These are phyloP conservation scores for Bipolaris victoriae DNA, from an alignment of 2,329 filamentous ascomycete genomes.

Conservation along the genomic window DNA sequence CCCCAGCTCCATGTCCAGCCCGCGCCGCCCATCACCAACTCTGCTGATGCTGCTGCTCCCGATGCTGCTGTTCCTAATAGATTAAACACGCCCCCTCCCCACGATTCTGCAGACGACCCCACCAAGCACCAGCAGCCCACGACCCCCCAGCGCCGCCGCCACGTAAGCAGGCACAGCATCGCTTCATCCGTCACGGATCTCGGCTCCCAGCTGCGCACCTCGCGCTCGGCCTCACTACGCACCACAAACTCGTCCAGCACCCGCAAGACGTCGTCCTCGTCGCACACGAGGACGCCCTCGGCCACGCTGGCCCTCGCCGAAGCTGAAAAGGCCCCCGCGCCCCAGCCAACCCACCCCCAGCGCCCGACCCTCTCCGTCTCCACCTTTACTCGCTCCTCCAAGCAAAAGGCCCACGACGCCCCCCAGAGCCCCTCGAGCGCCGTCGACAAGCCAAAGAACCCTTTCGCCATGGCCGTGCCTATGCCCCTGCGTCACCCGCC, in stretches of 20 bases:
- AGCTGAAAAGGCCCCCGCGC: constrained; percentile 39
- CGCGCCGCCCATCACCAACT: constrained; percentile 1
- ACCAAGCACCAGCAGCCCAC: constrained; percentile 27
- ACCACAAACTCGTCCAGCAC: constrained; percentile 43
- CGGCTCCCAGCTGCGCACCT: constrained; percentile 48
- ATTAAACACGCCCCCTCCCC: constrained; percentile 15
- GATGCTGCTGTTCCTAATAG: not conserved
- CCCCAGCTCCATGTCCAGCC: constrained; percentile 16
- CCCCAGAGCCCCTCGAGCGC: constrained; percentile 39
- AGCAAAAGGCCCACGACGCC: constrained; percentile 46
- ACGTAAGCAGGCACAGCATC: constrained; percentile 42
- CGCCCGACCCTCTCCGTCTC: constrained; percentile 49
- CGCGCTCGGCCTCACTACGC: constrained; percentile 51
- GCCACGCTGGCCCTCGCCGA: constrained; percentile 47
- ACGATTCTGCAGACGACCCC: constrained; percentile 25
- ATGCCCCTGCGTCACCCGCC: constrained; percentile 36
- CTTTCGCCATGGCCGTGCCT: constrained; percentile 40
- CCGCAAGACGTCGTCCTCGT: constrained; percentile 35
- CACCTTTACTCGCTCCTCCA: constrained; percentile 42
- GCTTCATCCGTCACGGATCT: constrained; percentile 47
- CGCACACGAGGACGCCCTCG: constrained; percentile 44
- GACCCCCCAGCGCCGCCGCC: constrained; percentile 34
- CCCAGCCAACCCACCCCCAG: constrained; percentile 20
- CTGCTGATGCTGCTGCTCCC: no score
- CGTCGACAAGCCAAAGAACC: constrained; percentile 44